A percentile compares a stretch with the other conserved stretches of the same genome.
phyloP scores from a whole-genome alignment of 2,329 filamentous ascomycete genomes.

The Ceratocystis variospora region DNA sequence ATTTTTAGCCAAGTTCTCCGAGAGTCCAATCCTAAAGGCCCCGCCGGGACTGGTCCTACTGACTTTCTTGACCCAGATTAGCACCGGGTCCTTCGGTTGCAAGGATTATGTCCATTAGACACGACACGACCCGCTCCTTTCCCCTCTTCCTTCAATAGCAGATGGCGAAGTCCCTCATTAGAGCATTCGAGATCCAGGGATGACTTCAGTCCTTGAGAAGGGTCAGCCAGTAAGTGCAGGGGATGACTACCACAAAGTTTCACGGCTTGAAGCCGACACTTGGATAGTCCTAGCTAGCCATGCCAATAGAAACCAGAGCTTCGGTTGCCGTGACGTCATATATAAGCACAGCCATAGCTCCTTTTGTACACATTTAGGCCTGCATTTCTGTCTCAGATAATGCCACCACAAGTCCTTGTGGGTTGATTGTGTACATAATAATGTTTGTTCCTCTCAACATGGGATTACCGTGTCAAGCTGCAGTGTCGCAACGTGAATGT shows the following conservation, averaged over 20 bases:
- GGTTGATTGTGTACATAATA: background rate
- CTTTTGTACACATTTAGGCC: no score
- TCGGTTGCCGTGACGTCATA: no score
- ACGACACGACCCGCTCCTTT: background rate
- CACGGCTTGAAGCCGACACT: background rate
- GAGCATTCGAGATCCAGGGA: background rate
- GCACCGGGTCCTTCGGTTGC: background rate
- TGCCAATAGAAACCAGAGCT: no score
- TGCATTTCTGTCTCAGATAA: background rate
- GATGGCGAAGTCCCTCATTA: background rate
- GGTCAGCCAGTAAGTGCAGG: background rate
- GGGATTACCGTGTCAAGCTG: background rate
- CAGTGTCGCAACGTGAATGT: background rate
- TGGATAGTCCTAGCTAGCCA: no score
- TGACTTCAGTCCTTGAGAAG: background rate
- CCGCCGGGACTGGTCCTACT: background rate
- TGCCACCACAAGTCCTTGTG: background rate
- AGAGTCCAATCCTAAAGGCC: background rate
- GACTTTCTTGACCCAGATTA: background rate
- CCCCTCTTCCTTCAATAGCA: background rate
- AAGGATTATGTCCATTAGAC: background rate
- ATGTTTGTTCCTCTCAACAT: background rate
- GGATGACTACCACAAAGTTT: background rate
- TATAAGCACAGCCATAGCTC: no score
- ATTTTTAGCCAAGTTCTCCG: no score